phyloP scores from a whole-genome alignment of 768 basidiomycete species.

The Coprinellus aureogranulatus region DNA sequence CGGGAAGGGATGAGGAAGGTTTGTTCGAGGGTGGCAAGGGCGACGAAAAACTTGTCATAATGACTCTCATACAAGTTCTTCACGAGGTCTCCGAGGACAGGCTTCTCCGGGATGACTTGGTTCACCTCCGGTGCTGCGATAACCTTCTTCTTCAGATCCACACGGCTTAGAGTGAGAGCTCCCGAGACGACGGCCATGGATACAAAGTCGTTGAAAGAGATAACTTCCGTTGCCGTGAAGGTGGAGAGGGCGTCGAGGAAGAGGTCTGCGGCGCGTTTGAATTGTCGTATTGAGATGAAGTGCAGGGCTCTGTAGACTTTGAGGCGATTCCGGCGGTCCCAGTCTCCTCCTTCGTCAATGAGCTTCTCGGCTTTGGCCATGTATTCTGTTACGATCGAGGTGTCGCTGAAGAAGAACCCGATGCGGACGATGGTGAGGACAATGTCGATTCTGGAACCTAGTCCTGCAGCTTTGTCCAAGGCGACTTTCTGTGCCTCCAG shows the following conservation, averaged over 20 bases:
- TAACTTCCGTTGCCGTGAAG: conserved; percentile 88
- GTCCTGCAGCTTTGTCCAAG: conserved; percentile 85
- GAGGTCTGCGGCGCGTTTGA: conserved; percentile 81
- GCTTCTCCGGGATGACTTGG: conserved; percentile 78
- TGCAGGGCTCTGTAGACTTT: conserved; percentile 94
- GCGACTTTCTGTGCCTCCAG: conserved; percentile 80
- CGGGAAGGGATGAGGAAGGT: conserved; percentile 84
- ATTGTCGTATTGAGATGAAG: conserved; percentile 84
- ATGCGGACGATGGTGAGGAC: conserved; percentile 85
- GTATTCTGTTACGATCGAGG: conserved; percentile 64
- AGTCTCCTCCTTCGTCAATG: conserved; percentile 94
- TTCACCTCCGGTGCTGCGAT: conserved; percentile 86
- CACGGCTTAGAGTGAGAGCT: conserved; percentile 70
- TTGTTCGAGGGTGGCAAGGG: conserved; percentile 78
- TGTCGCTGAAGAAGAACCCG: conserved; percentile 86
- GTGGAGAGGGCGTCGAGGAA: conserved; percentile 90
- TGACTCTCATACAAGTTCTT: conserved; percentile 90
- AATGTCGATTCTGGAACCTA: conserved; percentile 92
- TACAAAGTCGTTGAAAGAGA: conserved; percentile 89
- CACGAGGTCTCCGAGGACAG: conserved; percentile 77
- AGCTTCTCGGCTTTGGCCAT: conserved; percentile 83
- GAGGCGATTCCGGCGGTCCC: conserved; percentile 94
- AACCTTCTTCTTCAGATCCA: conserved; percentile 91
- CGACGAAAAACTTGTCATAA: conserved; percentile 91
- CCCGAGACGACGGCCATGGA: conserved; percentile 79